Conservation (phyloP, 108 stramenopile species). For the Phaeodactylum tricornutum region DNA sequence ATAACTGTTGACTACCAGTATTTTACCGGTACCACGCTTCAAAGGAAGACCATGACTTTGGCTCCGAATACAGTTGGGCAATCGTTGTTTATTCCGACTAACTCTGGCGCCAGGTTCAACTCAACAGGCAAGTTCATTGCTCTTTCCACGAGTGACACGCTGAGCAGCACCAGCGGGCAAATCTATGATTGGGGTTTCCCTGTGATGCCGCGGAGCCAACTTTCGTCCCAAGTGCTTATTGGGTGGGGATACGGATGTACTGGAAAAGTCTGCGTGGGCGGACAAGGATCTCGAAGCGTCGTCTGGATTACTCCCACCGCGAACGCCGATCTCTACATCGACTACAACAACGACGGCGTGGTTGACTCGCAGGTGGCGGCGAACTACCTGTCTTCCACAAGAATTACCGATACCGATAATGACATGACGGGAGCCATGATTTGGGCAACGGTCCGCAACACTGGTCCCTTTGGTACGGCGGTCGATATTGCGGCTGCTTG, state of each 20-base stretch:
- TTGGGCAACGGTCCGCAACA: constrained; percentile 2
- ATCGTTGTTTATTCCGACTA: too few species aligned
- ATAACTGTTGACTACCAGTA: too few species aligned
- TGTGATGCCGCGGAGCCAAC: constrained; percentile 3
- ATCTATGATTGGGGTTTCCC: constrained; percentile 8
- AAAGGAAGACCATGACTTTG: too few species aligned
- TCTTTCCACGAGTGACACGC: too few species aligned
- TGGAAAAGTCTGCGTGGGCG: constrained; percentile 1
- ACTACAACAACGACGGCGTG: constrained; percentile 13
- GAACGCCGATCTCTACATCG: constrained; percentile 12
- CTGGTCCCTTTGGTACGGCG: background rate
- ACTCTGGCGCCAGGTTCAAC: too few species aligned
- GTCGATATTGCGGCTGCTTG: constrained; percentile 14
- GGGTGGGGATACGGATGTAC: constrained; percentile 18
- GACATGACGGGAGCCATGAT: constrained; percentile 22
- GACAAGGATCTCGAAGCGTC: constrained; percentile 2
- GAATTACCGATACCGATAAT: background rate
- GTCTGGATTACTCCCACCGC: constrained; percentile 14
- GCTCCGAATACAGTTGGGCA: too few species aligned
- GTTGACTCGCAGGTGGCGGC: background rate
- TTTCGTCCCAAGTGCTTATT: constrained; percentile 12
- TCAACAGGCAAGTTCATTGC: too few species aligned
- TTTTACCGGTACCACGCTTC: too few species aligned
- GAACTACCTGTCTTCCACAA: background rate
- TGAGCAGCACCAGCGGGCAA: too few species aligned